phyloP scores from a whole-genome alignment of 345 rosid genomes.

The Linum usitatissimum region DNA sequence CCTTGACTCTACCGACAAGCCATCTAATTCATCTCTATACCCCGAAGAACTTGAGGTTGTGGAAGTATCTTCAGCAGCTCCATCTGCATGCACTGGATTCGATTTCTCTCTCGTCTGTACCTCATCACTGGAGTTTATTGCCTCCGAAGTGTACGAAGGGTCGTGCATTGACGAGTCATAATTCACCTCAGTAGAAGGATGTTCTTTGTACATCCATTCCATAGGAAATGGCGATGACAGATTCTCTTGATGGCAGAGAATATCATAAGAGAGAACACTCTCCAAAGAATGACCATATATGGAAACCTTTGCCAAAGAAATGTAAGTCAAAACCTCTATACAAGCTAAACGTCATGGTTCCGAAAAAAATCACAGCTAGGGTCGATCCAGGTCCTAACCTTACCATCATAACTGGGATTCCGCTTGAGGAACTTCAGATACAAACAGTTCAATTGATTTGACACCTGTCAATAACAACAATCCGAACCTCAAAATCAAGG shows the following conservation, averaged over 20 bases:
- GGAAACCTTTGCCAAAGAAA: conserved; percentile 49
- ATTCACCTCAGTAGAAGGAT: conserved; percentile 15
- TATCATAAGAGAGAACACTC: conserved; percentile 93
- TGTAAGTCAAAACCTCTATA: not conserved
- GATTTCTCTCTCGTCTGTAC: conserved; percentile 22
- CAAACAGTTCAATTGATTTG: conserved; percentile 71
- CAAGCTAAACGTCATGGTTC: conserved; percentile 7
- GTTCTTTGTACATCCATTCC: conserved; percentile 54
- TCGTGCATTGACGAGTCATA: conserved; percentile 21
- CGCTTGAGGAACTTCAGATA: conserved; percentile 69
- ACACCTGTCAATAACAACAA: conserved; percentile 40
- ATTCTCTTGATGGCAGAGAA: conserved; percentile 90
- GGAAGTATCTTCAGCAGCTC: conserved; percentile 15
- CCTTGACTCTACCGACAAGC: conserved; percentile 14
- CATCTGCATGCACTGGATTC: conserved; percentile 8
- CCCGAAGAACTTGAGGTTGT: conserved; percentile 16
- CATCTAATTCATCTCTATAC: conserved; percentile 17
- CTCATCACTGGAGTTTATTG: conserved; percentile 20
- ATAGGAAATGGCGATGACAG: conserved; percentile 76
- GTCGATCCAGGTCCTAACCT: conserved; percentile 42
- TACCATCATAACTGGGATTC: conserved; percentile 91
- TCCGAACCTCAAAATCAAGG: not conserved
- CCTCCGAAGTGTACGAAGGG: conserved; percentile 20
- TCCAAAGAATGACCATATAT: conserved; percentile 95
- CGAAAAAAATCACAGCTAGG: conserved; percentile 7